phyloP scores from a whole-genome alignment of 768 basidiomycete species.

The Lentinula sp. region DNA sequence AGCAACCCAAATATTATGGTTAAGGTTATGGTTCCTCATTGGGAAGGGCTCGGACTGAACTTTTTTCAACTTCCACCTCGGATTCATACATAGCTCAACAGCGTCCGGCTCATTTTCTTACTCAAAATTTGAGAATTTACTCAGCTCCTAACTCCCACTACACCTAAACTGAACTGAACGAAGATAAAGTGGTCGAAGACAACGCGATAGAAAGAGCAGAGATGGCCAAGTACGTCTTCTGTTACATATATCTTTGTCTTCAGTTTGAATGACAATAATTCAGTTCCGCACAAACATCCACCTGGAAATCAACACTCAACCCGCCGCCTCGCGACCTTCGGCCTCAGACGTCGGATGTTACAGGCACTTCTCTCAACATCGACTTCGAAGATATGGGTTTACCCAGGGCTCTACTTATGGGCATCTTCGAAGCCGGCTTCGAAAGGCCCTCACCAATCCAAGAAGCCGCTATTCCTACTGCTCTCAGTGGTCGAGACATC shows the following conservation, averaged over 20 bases:
- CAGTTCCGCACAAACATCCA: not conserved
- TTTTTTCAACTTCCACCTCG: not conserved
- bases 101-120: not conserved
- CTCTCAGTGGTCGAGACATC: slow-evolving; percentile 88
- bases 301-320: slow-evolving; percentile 75
- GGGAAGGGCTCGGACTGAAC: not conserved
- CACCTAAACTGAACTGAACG: not conserved
- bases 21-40: not conserved
- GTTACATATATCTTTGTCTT: not conserved
- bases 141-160: not conserved
- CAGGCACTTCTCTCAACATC: slow-evolving; percentile 75
- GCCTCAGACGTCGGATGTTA: slow-evolving; percentile 97
- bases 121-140: not conserved
- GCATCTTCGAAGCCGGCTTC: slow-evolving; percentile 97
- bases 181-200: not conserved
- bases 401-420: slow-evolving; percentile 95
- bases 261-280: not conserved
- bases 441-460: slow-evolving; percentile 97
- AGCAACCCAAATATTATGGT: not conserved
- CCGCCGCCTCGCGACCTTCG: slow-evolving; percentile 87
- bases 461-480: slow-evolving; percentile 97
- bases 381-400: slow-evolving; percentile 96
- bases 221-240: not conserved
- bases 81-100: not conserved
- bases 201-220: not conserved